phyloP scores from a whole-genome alignment of 2,329 filamentous ascomycete species.

The Alternaria triticimaculans region DNA sequence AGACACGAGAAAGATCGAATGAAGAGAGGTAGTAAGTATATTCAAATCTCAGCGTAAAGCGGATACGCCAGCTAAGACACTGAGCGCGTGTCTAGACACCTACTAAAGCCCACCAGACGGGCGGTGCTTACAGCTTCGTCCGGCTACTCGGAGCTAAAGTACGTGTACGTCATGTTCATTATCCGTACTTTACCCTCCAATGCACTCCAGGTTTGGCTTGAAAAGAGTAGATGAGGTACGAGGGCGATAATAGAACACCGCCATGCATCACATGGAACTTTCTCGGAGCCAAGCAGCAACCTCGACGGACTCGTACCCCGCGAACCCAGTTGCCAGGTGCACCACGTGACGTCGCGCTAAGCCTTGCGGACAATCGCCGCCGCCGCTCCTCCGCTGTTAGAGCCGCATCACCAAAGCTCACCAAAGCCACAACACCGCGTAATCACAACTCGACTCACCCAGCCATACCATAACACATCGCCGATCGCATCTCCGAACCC shows the following conservation, averaged over 20 bases:
- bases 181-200: constrained; percentile 4
- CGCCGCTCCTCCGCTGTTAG: constrained; percentile 18
- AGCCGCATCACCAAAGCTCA: constrained; percentile 26
- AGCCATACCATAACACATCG: not conserved
- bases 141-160: constrained; percentile 21
- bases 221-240: not conserved
- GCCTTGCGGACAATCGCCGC: constrained; percentile 18
- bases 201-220: not conserved
- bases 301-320: constrained; percentile 6
- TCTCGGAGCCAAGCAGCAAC: constrained; percentile 4
- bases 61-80: not conserved
- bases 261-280: not conserved
- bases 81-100: constrained; percentile 7
- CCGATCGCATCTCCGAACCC: not conserved
- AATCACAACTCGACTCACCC: not conserved
- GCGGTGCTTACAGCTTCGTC: constrained; percentile 23
- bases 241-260: not conserved
- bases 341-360: constrained; percentile 29
- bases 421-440: constrained; percentile 3
- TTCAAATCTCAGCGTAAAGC: not conserved
- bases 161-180: constrained; percentile 24
- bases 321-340: constrained; percentile 1
- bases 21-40: not conserved
- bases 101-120: constrained; percentile 8
- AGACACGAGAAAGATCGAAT: not conserved